Evolutionary conservation across 2,329 filamentous ascomycete genomes (phyloP).

Genomic region (Claviceps africana): DNA sequence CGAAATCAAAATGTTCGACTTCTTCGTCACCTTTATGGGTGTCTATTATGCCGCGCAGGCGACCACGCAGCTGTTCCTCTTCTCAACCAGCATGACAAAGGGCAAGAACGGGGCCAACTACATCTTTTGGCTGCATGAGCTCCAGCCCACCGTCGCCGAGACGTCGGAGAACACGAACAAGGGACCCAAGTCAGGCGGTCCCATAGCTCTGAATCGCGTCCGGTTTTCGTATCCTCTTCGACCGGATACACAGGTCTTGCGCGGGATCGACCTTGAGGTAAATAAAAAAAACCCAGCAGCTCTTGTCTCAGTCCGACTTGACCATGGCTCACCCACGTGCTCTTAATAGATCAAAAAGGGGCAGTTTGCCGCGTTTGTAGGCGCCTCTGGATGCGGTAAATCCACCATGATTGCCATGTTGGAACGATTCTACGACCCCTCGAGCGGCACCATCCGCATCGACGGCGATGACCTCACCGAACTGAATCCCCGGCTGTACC

Average conservation of each 20-base stretch:
- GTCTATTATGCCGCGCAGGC: slow-evolving; percentile 33
- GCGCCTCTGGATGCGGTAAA: slow-evolving; percentile 44
- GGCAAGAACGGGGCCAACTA: slow-evolving; percentile 34
- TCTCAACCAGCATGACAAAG: slow-evolving; percentile 40
- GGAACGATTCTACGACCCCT: slow-evolving; percentile 30
- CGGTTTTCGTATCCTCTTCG: slow-evolving; percentile 48
- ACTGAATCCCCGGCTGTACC: slow-evolving; percentile 35
- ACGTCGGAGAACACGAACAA: slow-evolving; percentile 25
- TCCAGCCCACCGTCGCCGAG: slow-evolving; percentile 28
- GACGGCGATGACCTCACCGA: slow-evolving; percentile 26
- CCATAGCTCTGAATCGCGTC: slow-evolving; percentile 38
- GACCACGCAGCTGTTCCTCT: slow-evolving; percentile 27
- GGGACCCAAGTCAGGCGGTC: slow-evolving; percentile 18
- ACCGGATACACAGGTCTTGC: slow-evolving; percentile 24
- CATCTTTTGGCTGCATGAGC: slow-evolving; percentile 31
- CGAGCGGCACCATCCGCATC: slow-evolving; percentile 31
- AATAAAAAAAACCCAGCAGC: background rate
- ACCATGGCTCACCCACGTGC: background rate
- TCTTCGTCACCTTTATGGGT: slow-evolving; percentile 36
- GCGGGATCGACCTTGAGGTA: slow-evolving; percentile 27
- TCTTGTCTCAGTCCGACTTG: background rate
- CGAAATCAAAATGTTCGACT: slow-evolving; percentile 38
- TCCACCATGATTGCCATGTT: slow-evolving; percentile 44
- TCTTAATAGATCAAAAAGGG: slow-evolving; percentile 25
- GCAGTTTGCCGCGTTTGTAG: slow-evolving; percentile 40